Evolutionary conservation across 2,329 filamentous ascomycete species (phyloP).

Genomic region (Apiospora arundinis): DNA sequence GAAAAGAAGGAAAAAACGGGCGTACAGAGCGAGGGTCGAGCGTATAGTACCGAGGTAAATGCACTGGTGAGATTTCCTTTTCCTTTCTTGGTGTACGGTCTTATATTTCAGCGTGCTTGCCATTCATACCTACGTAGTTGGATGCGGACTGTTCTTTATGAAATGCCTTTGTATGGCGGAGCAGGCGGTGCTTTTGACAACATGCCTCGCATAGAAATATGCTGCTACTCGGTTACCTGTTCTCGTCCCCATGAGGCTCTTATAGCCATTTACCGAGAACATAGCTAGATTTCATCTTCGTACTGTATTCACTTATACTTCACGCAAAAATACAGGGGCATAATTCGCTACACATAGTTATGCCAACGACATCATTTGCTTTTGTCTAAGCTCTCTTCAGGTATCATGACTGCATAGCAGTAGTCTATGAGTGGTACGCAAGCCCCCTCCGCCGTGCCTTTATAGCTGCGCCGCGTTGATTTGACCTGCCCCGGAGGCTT

Average conservation of each 20-base stretch:
- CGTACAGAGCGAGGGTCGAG: conserved; percentile 4
- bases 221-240: too few species aligned
- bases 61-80: not conserved
- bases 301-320: not conserved
- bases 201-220: not conserved
- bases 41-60: not conserved
- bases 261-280: too few species aligned
- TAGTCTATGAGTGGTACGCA: conserved; percentile 21
- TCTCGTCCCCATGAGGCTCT: not conserved
- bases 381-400: conserved; percentile 20
- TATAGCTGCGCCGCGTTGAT: conserved; percentile 10
- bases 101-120: not conserved
- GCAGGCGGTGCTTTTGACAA: not conserved
- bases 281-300: not conserved
- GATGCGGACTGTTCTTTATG: not conserved
- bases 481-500: conserved; percentile 18
- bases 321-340: not conserved
- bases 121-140: not conserved
- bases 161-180: not conserved
- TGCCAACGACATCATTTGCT: conserved; percentile 11
- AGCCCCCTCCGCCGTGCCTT: conserved; percentile 5
- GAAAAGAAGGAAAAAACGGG: not conserved
- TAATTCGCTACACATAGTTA: not conserved
- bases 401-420: conserved; percentile 18
- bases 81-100: conserved; percentile 6